Evolutionary conservation across 208 protist species (phyloP).

Genomic region (Leishmania major): DNA sequence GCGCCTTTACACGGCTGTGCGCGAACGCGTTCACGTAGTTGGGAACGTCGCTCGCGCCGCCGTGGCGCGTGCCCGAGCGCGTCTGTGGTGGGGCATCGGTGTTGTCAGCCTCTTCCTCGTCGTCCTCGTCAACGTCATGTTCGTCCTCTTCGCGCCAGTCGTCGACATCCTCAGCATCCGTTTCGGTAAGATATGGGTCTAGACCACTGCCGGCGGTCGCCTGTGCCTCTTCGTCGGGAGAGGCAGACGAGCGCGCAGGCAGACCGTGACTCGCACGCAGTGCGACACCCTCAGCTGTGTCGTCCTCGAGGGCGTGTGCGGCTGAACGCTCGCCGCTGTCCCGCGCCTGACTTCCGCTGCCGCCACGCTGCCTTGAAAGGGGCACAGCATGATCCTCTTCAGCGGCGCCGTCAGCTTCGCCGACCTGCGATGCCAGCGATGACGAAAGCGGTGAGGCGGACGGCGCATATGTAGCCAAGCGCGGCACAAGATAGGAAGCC

Average conservation of each 20-base stretch:
- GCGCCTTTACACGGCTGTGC: conserved; percentile 59
- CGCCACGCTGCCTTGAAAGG: background rate
- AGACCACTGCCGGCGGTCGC: too few relatives aligned
- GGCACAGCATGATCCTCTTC: conserved; percentile 11
- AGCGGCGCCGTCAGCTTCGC: conserved; percentile 8
- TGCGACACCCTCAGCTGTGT: background rate
- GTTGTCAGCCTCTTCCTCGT: conserved; percentile 1
- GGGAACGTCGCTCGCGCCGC: background rate
- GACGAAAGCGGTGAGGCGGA: conserved; percentile 1
- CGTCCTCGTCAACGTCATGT: conserved; percentile 12
- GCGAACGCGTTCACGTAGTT: conserved; percentile 40
- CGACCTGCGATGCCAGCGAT: conserved; percentile 17
- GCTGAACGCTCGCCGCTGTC: conserved; percentile 23
- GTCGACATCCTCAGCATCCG: conserved; percentile 8
- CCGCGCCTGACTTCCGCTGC: background rate
- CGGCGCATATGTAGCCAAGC: conserved; percentile 40
- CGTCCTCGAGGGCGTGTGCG: conserved; percentile 6
- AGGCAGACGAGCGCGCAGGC: too few relatives aligned
- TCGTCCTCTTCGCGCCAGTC: background rate
- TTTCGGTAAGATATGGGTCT: conserved; percentile 1
- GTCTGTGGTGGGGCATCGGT: background rate
- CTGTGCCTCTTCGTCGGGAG: background rate
- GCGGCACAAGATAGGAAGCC: conserved; percentile 52
- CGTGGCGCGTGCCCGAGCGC: background rate
- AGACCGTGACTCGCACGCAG: background rate